Evolutionary conservation across 495 filamentous ascomycete species (phyloP), one percentile per base, ranked within the genome.

Genomic region (Aspergillus wentii): DNA sequence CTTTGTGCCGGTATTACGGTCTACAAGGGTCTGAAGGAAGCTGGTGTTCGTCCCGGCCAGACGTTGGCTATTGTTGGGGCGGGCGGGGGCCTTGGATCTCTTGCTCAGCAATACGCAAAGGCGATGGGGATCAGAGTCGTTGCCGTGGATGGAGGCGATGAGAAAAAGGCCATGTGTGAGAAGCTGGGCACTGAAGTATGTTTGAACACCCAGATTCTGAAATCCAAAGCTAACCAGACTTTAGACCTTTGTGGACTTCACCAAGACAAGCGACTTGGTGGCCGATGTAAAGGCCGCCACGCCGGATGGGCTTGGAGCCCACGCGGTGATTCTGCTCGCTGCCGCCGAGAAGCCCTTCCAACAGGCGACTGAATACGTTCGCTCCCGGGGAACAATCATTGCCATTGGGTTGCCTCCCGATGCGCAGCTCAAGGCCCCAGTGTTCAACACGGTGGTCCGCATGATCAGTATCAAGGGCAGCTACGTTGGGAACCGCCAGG

Each of bases 11-110:
- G 88, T 56, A 79, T 94, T 53, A 94, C 88, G 18, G 88, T 92
- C 42, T 94, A 94, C 72, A 94, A 92, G 66, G 88, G 85, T 11
- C 61, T 94, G 21, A 94, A 92, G 66, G 87, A 94, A 60, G 86
- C 84, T 1, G 79, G 78, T 13, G 83, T 72, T 1, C 64, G 76
- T 2, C 77, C 88, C 0, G 88, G 88, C 21, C 78, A 94, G 58
- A 80, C 71, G 9, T 79, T 94, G n/a, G 88, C 85, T 35, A 84
- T 94, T 49, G 88, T 91, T 38, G 88, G 88, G 46, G 88, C 88
- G n/a, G 88, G 88, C 19, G 88, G 88, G 58, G 88, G 88, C n/a
- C 72, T 94, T 3, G 88, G 88, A 10, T 81, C 76, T 34, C 71
- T 94, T 41, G 88, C 88, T 14, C 66, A 82, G 52, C 88, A 94